Base-by-base conservation (phyloP, 1,284 basidiomycete genomes). In the Coniophora puteana region DNA sequence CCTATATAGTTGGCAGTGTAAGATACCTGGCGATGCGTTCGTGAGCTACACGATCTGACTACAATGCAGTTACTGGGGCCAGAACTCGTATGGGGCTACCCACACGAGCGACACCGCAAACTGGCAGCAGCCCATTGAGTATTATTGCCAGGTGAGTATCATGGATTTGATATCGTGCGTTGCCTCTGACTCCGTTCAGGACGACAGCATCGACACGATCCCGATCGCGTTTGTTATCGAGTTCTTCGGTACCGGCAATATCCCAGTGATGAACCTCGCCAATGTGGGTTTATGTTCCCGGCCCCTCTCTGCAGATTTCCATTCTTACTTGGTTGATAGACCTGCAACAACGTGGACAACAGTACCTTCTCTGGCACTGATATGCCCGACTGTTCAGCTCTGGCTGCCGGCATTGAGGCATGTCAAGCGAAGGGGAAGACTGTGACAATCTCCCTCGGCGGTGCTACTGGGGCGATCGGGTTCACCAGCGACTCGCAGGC, bases 341-440 rank as follows among this genome's bases (percentile, higher is more conserved):
- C 59, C 21, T 82, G 80, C 58, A 81, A 65, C 56, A 51, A 51
- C 22, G 52, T 43, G 10, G 55, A 63, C 40, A 57, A 69, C 36
- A 46, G 59, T 3, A 63, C 69, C 12, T 82, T 81, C 55, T 38
- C 74, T 2, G 80, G 78, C 18, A 80, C 76, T 8, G 65, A 65
- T 35, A 66, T 84, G 4, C 69, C 78, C 13, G 65, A 81, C 47
- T 84, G 82, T 51, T 56, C 62, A 21, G 73, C 71, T 57, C 56
- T 83, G 29, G 72, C 76, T 0, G 53, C 68, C 3, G 72, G 74
- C 43, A 83, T 84, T 45, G 47, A 78, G 51, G 62, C 66, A 5
- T 84, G 82, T 53, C 81, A 84, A 53, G 65, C 72, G 3, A 71
- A 67, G 20, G 82, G 82, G 24, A 84, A 83, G 58, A 75, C 80